Evolutionary conservation across 257 asterid species (phyloP).

Genomic region (Paraleonurus japonicus): DNA sequence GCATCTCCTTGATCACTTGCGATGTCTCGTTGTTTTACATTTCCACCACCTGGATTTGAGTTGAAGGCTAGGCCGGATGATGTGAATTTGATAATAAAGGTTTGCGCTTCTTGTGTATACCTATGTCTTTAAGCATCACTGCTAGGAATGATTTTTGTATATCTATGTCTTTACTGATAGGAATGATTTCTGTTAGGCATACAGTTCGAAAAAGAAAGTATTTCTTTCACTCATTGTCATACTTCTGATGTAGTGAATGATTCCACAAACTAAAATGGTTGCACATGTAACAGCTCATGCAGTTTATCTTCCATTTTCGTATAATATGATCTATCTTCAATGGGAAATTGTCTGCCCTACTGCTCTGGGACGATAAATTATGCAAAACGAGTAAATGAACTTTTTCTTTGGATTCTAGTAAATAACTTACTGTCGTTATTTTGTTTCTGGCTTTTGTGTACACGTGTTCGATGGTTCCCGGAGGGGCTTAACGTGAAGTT

Average conservation of each 20-base stretch:
- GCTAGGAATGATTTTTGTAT: background rate
- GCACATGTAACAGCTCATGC: background rate
- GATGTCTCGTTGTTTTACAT: slow-evolving; percentile 59
- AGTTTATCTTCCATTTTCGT: background rate
- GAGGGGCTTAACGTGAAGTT: background rate
- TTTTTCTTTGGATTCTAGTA: background rate
- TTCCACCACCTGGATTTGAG: slow-evolving; percentile 59
- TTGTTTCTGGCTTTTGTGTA: background rate
- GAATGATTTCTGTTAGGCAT: background rate
- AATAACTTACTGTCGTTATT: background rate
- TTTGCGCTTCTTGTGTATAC: slow-evolving; percentile 12
- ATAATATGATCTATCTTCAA: background rate
- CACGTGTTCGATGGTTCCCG: background rate
- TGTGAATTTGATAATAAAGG: slow-evolving; percentile 37
- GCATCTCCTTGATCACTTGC: slow-evolving; percentile 31
- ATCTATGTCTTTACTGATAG: background rate
- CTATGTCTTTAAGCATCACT: background rate
- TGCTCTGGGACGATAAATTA: background rate
- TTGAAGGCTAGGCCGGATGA: slow-evolving; percentile 32
- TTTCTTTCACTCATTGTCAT: background rate
- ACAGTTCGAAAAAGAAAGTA: background rate
- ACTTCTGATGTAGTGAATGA: background rate
- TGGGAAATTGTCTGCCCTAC: background rate
- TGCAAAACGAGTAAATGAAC: background rate
- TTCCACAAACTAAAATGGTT: background rate